Base-by-base conservation (phyloP, 2,329 filamentous ascomycete genomes). In the Colletotrichum aenigma region DNA sequence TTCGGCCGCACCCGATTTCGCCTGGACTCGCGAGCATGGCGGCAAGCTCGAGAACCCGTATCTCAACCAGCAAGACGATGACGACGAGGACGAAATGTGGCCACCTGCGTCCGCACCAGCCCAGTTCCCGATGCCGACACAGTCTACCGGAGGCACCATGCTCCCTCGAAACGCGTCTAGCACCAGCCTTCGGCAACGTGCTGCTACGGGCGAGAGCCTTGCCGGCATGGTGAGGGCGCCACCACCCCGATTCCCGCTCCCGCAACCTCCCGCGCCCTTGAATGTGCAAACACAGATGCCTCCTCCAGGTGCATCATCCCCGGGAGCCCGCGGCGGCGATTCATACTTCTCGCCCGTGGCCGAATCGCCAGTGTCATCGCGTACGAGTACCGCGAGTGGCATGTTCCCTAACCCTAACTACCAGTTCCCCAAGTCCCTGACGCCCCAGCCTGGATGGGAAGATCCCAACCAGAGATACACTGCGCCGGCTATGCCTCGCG, bases 301-400 rank as follows among this genome's bases (percentile, higher is more conserved):
- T 10, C 78, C 81, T 21, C 80, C 81, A 21, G 82, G 86, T 61
- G 85, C 88, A 66, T 84, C 85, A 68, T 95, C 94, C 16, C 94
- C 95, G 2, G 87, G 88, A 30, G 88, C 91, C 24, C 89, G 91
- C 67, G 88, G 87, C 43, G 91, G 88, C n/a, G 95, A 96, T 74
- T 98, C 96, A 5, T 98, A 98, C 85, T 99, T 99, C 84, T 98
- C 96, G 1, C 97, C 97, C 1, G 90, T 93, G 3, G 91, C 90
- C 38, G 96, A 98, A 70, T 95, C 94, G 1, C 94, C 95, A 12
- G 92, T 92, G 58, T 95, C 94, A 16, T 93, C 93, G 28, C 90
- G 95, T 66, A 93, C 94, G 9, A 96, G 94, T 82, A 92, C 92
- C 2, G 90, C 94, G 7, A 95, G 94, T 55, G 92, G 93, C 61